Conservation (phyloP, 148 eudicot species). For the Linanthus parryae region DNA sequence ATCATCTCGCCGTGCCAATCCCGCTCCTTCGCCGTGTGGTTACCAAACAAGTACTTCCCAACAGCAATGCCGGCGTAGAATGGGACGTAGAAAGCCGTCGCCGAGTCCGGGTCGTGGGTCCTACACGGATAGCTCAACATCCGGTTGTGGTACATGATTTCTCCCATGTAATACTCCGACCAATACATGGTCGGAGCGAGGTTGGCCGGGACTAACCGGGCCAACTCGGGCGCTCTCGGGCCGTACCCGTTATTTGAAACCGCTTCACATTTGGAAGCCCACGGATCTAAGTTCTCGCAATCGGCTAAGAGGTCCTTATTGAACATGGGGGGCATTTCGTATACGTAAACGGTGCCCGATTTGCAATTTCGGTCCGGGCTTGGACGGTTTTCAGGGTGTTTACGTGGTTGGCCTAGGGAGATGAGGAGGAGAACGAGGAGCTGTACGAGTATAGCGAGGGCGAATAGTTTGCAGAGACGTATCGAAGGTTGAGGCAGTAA, state of each 20-base stretch:
- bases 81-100: constrained; percentile 60
- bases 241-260: constrained; percentile 63
- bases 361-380: too few species aligned
- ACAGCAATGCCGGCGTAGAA: constrained; percentile 64
- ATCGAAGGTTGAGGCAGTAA: too few species aligned
- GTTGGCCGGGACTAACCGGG: constrained; percentile 27
- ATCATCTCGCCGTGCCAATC: constrained; percentile 25
- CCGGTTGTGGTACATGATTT: constrained; percentile 50
- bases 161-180: constrained; percentile 64
- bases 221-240: constrained; percentile 17
- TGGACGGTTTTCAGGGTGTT: too few species aligned
- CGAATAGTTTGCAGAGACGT: too few species aligned
- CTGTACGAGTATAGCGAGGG: too few species aligned
- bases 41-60: constrained; percentile 39
- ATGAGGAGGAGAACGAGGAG: too few species aligned
- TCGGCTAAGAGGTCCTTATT: constrained; percentile 39
- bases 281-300: constrained; percentile 48
- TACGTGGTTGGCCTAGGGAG: too few species aligned
- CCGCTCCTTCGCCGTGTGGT: constrained; percentile 24
- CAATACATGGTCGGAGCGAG: constrained; percentile 36
- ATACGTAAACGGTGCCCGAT: constrained; percentile 45
- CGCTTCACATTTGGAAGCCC: constrained; percentile 50
- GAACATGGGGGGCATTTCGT: constrained; percentile 50
- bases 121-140: constrained; percentile 46
- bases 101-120: constrained; percentile 37